Base-by-base conservation (phyloP, 192 early-diverging fungal genomes). In the Chytriomyces sp. region DNA sequence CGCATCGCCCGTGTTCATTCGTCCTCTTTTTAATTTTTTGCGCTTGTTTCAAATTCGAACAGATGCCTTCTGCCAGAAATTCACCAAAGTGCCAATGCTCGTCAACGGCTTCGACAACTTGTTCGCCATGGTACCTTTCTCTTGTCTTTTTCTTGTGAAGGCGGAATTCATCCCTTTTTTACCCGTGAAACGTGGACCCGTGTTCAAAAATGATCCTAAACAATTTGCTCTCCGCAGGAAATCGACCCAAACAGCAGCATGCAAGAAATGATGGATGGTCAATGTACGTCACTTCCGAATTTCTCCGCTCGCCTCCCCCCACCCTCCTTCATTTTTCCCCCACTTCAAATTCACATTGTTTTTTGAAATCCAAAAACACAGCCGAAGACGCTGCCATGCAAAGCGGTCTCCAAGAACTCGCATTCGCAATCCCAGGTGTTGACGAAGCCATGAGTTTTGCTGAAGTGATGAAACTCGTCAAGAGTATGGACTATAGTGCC, bases 371-470 rank as follows among this genome's bases (percentile, higher is more conserved):
- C 9, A 80, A 62, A 69, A 20, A 67, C 28, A n/a, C 74, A 83
- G 86, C 81, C 20, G 79, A 82, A 23, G 83, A 88, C 61, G 61
- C 84, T 26, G 83, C 74, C 45, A 61, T 88, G 45, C 63, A 77
- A 24, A 82, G 73, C 8, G 82, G 86, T 64, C 65, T 99, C 88
- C 94, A 97, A 86, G 98, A 99, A 84, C 90, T 99, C 77, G 96
- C 96, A 8, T 99, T 97, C 84, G 96, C 96, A 45, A 99, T 99
- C 83, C 98, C 98, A 44, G 98, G 98, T 82, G 96, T 99, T 13
- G 98, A 99, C 83, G 98, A 99, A 84, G 98, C 98, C 24, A 99
- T 99, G 97, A 95, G 96, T 59, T 99, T 99, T 86, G 97, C 97
- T n/a, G 98, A 99, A 80, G 98, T 99, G 16, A 99, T 99, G 98